Conservation (phyloP, 352 stramenopile species). For the Globisporangium uncinulatum region DNA sequence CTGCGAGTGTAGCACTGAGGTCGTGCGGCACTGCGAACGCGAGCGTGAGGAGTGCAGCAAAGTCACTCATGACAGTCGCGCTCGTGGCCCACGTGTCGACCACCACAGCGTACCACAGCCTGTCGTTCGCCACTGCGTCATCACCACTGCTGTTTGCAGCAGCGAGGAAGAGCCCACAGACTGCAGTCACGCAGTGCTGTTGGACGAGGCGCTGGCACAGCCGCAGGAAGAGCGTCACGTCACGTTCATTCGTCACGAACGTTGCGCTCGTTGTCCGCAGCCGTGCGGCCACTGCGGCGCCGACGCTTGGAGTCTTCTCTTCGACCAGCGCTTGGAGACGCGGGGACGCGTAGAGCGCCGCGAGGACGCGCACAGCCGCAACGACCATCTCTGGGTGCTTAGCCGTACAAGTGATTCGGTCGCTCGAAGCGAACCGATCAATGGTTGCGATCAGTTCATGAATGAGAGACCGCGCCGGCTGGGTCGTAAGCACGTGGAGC, state of each 20-base stretch:
- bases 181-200: not conserved
- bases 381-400: conserved; percentile 10
- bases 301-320: conserved; percentile 5
- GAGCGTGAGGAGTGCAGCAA: conserved; percentile 13
- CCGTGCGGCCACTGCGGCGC: conserved; percentile 1
- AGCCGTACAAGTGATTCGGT: not conserved
- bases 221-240: conserved; percentile 10
- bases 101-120: conserved; percentile 13
- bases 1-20: not conserved
- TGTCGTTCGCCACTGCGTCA: not conserved
- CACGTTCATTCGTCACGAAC: conserved; percentile 2
- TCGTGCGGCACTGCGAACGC: conserved; percentile 14
- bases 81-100: conserved; percentile 7
- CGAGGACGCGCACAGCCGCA: conserved; percentile 11
- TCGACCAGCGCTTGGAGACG: conserved; percentile 7
- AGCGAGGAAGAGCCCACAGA: conserved; percentile 10
- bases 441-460: conserved; percentile 18
- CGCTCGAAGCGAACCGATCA: conserved; percentile 9
- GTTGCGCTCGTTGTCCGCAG: conserved; percentile 2
- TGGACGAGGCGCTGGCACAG: conserved; percentile 13
- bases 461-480: conserved; percentile 8
- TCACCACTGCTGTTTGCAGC: too few relatives aligned
- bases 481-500: conserved; percentile 18
- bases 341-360: conserved; percentile 11
- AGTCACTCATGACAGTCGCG: conserved; percentile 13